These are phyloP conservation scores for Suhomyces emberorum DNA, from an alignment of 805 yeast genomes.

Conservation along the genomic window DNA sequence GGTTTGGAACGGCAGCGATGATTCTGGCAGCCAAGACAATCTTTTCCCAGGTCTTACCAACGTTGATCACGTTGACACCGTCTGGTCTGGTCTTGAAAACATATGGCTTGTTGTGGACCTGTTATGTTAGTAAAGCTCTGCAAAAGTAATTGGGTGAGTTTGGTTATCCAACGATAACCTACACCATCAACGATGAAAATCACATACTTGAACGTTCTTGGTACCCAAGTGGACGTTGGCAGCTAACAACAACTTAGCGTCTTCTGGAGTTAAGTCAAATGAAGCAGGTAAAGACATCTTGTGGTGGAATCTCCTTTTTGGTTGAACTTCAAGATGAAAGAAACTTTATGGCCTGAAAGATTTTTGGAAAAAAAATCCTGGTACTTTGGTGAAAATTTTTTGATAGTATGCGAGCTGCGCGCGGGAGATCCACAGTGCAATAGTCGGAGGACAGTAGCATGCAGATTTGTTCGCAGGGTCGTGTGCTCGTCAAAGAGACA, in stretches of 20 bases:
- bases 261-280: conserved; percentile 93
- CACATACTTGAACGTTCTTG: conserved; percentile 97
- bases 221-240: conserved; percentile 99
- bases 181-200: too few species aligned
- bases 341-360: conserved; percentile 5
- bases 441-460: background rate
- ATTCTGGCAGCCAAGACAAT: conserved; percentile 99
- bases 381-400: conserved; percentile 8
- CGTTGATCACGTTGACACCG: conserved; percentile 98
- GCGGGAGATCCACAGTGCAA: conserved; percentile 4
- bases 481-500: too few species aligned
- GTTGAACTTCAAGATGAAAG: conserved; percentile 6
- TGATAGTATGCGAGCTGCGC: conserved; percentile 3
- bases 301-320: conserved; percentile 5
- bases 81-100: conserved; percentile 98
- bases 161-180: too few species aligned
- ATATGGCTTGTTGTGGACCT: conserved; percentile 96
- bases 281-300: conserved; percentile 82
- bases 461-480: background rate
- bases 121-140: conserved; percentile 8
- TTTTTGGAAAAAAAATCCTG: conserved; percentile 3
- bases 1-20: conserved; percentile 98
- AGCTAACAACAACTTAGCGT: conserved; percentile 98
- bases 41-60: conserved; percentile 99
- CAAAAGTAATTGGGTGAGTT: background rate